Evolutionary conservation across 257 asterid species (phyloP).

Genomic region (Vinca minor): DNA sequence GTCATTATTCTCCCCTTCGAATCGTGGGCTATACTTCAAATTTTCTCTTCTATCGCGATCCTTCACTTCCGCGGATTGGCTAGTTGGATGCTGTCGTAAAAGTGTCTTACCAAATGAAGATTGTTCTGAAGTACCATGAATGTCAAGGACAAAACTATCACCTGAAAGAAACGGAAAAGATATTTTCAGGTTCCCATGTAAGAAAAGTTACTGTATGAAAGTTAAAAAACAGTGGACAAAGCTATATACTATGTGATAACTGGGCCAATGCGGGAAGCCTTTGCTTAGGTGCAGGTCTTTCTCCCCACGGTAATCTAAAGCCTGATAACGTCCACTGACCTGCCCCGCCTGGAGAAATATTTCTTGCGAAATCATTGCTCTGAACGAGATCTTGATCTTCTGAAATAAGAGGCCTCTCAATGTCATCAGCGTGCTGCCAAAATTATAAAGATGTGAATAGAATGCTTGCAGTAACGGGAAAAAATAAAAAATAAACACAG

Average conservation of each 20-base stretch:
- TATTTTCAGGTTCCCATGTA: slow-evolving; percentile 3
- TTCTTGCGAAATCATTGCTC: slow-evolving; percentile 35
- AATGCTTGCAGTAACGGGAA: slow-evolving; percentile 12
- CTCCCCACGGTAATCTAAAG: slow-evolving; percentile 34
- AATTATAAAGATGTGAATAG: slow-evolving; percentile 13
- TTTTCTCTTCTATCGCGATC: slow-evolving; percentile 26
- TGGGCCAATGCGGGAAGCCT: slow-evolving; percentile 42
- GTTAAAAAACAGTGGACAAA: slow-evolving; percentile 11
- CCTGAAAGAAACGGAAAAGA: slow-evolving; percentile 35
- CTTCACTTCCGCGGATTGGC: slow-evolving; percentile 24
- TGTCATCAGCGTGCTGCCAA: slow-evolving; percentile 62
- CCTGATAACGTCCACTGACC: slow-evolving; percentile 34
- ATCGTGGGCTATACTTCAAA: slow-evolving; percentile 16
- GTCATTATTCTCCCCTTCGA: slow-evolving; percentile 18
- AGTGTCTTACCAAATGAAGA: slow-evolving; percentile 31
- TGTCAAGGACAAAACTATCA: slow-evolving; percentile 79
- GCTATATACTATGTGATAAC: slow-evolving; percentile 47
- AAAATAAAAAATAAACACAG: neutral
- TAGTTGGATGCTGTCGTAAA: slow-evolving; percentile 24
- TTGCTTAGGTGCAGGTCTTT: slow-evolving; percentile 41
- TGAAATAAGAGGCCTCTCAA: slow-evolving; percentile 74
- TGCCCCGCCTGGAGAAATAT: slow-evolving; percentile 31
- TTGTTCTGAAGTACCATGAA: slow-evolving; percentile 63
- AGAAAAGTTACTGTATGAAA: slow-evolving; percentile 3
- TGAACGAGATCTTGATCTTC: slow-evolving; percentile 43